phyloP scores from a whole-genome alignment of 164 flowering plant genomes.

The grape (Vitis vinifera) region DNA sequence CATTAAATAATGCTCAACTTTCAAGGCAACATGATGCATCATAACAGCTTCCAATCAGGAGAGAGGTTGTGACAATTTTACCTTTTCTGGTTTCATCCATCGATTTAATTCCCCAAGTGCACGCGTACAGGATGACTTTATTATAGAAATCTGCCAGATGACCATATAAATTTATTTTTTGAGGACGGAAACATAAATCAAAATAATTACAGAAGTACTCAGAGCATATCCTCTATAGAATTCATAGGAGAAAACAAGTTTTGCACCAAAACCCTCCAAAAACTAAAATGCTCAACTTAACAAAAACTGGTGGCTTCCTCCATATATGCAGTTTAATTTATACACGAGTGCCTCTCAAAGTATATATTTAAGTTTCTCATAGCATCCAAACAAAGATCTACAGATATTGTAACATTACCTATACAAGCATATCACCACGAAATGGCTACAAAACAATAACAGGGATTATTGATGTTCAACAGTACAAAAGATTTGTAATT shows the following conservation, averaged over 20 bases:
- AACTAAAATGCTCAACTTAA: neutral
- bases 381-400: neutral
- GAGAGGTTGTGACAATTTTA: neutral
- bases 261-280: neutral
- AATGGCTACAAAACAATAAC: neutral
- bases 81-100: conserved; percentile 65
- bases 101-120: conserved; percentile 37
- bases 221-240: neutral
- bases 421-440: neutral
- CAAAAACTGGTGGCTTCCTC: neutral
- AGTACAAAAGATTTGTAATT: neutral
- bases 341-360: neutral
- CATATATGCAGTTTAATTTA: neutral
- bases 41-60: neutral
- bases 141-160: conserved; percentile 29
- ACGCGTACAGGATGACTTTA: conserved; percentile 27
- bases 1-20: neutral
- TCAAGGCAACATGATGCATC: neutral
- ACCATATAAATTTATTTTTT: neutral
- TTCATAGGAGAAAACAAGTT: too few species aligned
- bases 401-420: neutral
- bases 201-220: neutral
- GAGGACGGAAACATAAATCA: neutral
- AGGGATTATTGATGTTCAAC: neutral
- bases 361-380: neutral